A percentile compares a stretch with the other conserved stretches of the same genome.
These are phyloP conservation scores for Coemansia sp. DNA, from an alignment of 192 early-diverging fungal genomes.

Conservation along the genomic window DNA sequence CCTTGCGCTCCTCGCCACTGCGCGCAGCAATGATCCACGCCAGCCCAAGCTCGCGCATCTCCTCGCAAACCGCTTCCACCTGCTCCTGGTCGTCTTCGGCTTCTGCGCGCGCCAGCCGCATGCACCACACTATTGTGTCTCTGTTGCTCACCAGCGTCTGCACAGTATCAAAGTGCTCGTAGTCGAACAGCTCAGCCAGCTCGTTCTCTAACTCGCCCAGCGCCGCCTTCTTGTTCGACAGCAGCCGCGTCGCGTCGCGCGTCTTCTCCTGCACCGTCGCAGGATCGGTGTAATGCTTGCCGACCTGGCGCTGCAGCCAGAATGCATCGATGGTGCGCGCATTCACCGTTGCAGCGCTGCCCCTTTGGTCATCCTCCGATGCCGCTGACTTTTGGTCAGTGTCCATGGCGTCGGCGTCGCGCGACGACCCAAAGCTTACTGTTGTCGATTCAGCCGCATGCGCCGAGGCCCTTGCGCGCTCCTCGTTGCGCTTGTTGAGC, in stretches of 20 bases:
- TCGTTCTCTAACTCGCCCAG: constrained; percentile 93
- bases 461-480: constrained; percentile 20
- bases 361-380: constrained; percentile 6
- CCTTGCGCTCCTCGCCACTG: constrained; percentile 11
- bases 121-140: constrained; percentile 90
- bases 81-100: constrained; percentile 57
- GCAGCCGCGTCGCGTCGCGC: constrained; percentile 66
- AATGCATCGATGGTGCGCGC: constrained; percentile 95
- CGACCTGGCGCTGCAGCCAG: constrained; percentile 90
- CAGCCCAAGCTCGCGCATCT: constrained; percentile 70
- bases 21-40: constrained; percentile 73
- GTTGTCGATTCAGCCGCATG: constrained; percentile 5
- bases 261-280: constrained; percentile 90
- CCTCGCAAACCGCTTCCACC: constrained; percentile 56
- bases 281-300: constrained; percentile 81
- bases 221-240: constrained; percentile 62
- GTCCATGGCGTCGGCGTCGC: constrained; percentile 5
- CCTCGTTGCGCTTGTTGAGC: constrained; percentile 38
- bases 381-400: not conserved
- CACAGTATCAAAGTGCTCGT: constrained; percentile 94
- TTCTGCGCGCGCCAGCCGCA: constrained; percentile 75
- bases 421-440: constrained; percentile 15
- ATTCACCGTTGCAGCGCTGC: constrained; percentile 32
- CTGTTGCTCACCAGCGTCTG: constrained; percentile 84
- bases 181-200: constrained; percentile 94